Conservation (phyloP, 371 early-diverging fungal species). For the Blastocladiella emersonii region DNA sequence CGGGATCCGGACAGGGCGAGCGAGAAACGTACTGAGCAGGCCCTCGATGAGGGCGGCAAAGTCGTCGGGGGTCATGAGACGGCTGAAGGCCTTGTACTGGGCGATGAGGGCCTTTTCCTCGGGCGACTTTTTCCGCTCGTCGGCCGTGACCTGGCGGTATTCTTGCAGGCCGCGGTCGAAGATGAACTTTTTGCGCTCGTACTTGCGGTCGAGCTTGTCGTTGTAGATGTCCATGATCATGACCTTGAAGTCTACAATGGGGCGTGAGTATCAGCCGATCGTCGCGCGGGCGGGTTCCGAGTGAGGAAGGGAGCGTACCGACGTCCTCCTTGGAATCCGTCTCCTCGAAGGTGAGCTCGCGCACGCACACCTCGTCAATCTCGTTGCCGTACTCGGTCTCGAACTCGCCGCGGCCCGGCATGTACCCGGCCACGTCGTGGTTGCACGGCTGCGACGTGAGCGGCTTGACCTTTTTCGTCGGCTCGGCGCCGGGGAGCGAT, state of each 20-base stretch:
- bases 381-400: constrained; percentile 95
- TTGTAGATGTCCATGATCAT: constrained; percentile 90
- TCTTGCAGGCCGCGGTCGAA: constrained; percentile 75
- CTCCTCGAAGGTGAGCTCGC: constrained; percentile 82
- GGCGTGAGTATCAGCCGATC: too few relatives aligned
- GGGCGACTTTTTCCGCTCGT: constrained; percentile 63
- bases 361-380: constrained; percentile 72
- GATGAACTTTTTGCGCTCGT: constrained; percentile 71
- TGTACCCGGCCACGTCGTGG: constrained; percentile 91
- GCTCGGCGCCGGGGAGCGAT: constrained; percentile 20
- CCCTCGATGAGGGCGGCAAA: constrained; percentile 71
- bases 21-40: constrained; percentile 32
- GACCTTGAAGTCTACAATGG: constrained; percentile 56
- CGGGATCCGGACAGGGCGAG: neutral
- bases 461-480: constrained; percentile 24
- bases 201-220: constrained; percentile 64
- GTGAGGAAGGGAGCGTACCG: constrained; percentile 20
- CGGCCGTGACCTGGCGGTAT: constrained; percentile 52
- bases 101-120: constrained; percentile 71
- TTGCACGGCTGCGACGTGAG: constrained; percentile 76
- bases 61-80: constrained; percentile 67
- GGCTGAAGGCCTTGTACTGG: constrained; percentile 76
- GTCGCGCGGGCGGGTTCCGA: neutral
- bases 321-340: constrained; percentile 74
- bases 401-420: constrained; percentile 96